phyloP scores from a whole-genome alignment of 306 rosid genomes.

The Vachellia pachyceras region DNA sequence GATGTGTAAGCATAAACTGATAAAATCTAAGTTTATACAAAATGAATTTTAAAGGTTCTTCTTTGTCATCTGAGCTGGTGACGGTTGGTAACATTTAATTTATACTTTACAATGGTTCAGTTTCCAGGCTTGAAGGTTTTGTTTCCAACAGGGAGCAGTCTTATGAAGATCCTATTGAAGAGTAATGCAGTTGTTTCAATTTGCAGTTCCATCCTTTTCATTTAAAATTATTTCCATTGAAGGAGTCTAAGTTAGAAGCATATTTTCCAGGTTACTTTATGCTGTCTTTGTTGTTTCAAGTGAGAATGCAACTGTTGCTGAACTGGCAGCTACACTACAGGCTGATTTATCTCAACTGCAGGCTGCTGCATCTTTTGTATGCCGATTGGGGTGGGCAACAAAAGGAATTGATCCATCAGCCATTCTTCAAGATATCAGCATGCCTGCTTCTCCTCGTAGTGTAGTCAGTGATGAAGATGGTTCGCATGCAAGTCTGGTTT shows the following conservation, averaged over 20 bases:
- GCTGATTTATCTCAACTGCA: constrained; percentile 90
- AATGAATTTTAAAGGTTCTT: constrained; percentile 4
- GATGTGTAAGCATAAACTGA: background rate
- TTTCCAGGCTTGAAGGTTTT: constrained; percentile 98
- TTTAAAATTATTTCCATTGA: constrained; percentile 32
- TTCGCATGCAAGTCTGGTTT: constrained; percentile 60
- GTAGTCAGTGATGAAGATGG: constrained; percentile 70
- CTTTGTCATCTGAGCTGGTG: background rate
- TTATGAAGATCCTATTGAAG: constrained; percentile 99
- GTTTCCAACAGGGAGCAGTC: constrained; percentile 99
- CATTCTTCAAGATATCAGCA: constrained; percentile 74
- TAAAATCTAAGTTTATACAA: background rate
- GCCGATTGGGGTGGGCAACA: constrained; percentile 98
- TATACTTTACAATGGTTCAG: constrained; percentile 53
- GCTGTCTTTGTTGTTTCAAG: constrained; percentile 99
- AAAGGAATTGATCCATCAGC: constrained; percentile 91
- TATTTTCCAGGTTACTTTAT: constrained; percentile 76
- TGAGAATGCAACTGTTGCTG: constrained; percentile 96
- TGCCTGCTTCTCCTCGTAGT: constrained; percentile 74
- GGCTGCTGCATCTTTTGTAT: constrained; percentile 99
- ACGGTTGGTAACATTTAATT: constrained; percentile 28
- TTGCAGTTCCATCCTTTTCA: constrained; percentile 6
- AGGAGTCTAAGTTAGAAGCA: constrained; percentile 34
- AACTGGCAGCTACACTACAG: constrained; percentile 92
- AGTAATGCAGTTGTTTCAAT: constrained; percentile 65